Evolutionary conservation across 495 filamentous ascomycete species (phyloP), one percentile per base, ranked within the genome.

Genomic region (Thozetella sp.): DNA sequence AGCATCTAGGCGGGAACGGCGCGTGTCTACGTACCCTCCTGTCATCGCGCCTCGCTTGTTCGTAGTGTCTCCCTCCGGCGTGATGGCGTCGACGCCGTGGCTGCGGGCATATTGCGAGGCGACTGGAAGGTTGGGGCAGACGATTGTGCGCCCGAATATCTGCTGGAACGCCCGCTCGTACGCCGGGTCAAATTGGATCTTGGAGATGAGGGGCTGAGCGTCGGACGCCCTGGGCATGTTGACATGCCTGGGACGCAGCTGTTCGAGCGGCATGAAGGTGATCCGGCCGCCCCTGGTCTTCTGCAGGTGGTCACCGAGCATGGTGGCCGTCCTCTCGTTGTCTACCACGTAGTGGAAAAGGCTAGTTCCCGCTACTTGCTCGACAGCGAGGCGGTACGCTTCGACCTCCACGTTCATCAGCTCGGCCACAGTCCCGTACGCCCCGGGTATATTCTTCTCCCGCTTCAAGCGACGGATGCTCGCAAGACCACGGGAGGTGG

Each of bases 341-440:
- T 99, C 95, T 50, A 97, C 93, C 23, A 99, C 92, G 64, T 96
- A 96, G 74, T 99, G 92, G 75, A 99, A 99, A 9, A 99, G 78
- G 70, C 92, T 96, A 61, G 89, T 88, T 4, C 95, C 96, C 10
- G 93, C 96, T 2, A 93, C 95, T 34, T 95, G 90, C 70, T 99
- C 95, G 17, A 97, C 91, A 2, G 95, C 92, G 43, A 91, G 89
- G 34, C 92, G 87, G 72, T 95, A 98, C 52, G 84, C 84, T n/a
- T 96, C 92, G 53, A 80, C 65, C 37, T 65, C 80, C 40, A 97
- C 93, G 24, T 90, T 86, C 67, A 97, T 83, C 9, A 99, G 85
- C 70, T 99, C 95, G 17, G 93, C 93, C 12, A 99, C 67, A 1
- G 93, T 96, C 62, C 95, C 95, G 64, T 97, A 95, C 17, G 93